These are phyloP conservation scores for Mycena filopes DNA, from an alignment of 768 basidiomycete species.

Conservation along the genomic window DNA sequence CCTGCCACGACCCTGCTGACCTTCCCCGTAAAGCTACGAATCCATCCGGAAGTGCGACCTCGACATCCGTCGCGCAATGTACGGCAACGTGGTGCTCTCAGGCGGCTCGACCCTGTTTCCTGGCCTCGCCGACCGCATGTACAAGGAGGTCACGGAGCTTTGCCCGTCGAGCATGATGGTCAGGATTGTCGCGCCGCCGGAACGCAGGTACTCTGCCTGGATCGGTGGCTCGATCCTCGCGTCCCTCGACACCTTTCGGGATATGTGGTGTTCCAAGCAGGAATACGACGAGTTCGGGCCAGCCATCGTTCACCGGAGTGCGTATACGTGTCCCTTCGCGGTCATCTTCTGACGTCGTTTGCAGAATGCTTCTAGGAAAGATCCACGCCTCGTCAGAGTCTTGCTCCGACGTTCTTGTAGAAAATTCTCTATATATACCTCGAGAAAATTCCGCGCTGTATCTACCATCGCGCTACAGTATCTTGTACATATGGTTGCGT, in stretches of 20 bases:
- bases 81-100: conserved; percentile 31
- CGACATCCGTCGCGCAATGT: conserved; percentile 30
- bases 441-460: too few species aligned
- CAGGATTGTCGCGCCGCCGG: conserved; percentile 69
- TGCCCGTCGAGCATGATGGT: conserved; percentile 75
- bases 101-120: conserved; percentile 34
- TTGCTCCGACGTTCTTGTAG: too few species aligned
- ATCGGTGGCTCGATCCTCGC: conserved; percentile 4
- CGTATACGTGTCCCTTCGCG: conserved; percentile 2
- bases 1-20: conserved; percentile 5
- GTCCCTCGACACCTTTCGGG: conserved; percentile 4
- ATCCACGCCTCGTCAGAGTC: too few species aligned
- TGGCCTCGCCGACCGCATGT: conserved; percentile 56
- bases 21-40: conserved; percentile 55
- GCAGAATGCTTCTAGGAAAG: too few species aligned
- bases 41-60: conserved; percentile 64
- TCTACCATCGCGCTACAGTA: too few species aligned
- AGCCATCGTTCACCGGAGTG: conserved; percentile 54
- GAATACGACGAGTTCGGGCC: conserved; percentile 46
- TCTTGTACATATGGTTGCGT: too few species aligned
- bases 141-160: conserved; percentile 74
- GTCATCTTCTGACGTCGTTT: too few species aligned
- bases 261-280: conserved; percentile 13
- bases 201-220: conserved; percentile 66
- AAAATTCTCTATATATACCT: too few species aligned